Base-by-base conservation (phyloP, 495 filamentous ascomycete genomes). In the Ascobolus immersus region DNA sequence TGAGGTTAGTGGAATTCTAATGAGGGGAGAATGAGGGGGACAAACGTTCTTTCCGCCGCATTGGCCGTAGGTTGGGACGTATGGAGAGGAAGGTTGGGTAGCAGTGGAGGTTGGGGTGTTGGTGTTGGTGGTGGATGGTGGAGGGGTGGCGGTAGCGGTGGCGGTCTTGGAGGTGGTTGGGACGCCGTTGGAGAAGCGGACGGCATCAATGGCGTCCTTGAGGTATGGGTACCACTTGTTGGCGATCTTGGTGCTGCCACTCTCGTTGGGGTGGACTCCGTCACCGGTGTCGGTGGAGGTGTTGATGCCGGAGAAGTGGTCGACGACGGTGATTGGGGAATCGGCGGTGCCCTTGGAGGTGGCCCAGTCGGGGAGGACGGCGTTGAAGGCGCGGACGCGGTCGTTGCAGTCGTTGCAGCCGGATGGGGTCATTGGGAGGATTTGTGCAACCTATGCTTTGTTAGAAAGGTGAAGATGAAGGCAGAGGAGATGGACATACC, bases 191-290 rank as follows among this genome's bases (percentile, higher is more conserved):
- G n/a, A 48, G 33, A 1, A 38, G 27, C 6, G 21, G 34, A 30
- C 19, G 7, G 7, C 22, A 25, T n/a, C n/a, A n/a, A 25, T 7
- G 22, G 44, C 47, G 6, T 38, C 30, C 17, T 43, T 33, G 5
- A 50, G 7, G 24, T 41, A 37, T n/a, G 44, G 44, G 22, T 42
- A 52, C 56, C 56, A 61, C 24, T 41, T 47, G 25, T 49, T 40
- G n/a, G 50, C 47, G 38, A 59, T 48, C 45, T 54, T 55, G 8
- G 39, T 36, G 35, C 55, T 52, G 9, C 58, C 58, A 4, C 32
- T 37, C 21, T 40, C 39, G 34, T 57, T 61, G 1, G 57, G 59
- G 38, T 62, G 58, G 8, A 61, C 53, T 5, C 58, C 56, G 39
- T 62, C 58, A 4, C 39, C 28, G 2, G 53, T 45, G 34, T 55